phyloP scores from a whole-genome alignment of 75 land plant genomes.

The Chamaecyparis obtusa region DNA sequence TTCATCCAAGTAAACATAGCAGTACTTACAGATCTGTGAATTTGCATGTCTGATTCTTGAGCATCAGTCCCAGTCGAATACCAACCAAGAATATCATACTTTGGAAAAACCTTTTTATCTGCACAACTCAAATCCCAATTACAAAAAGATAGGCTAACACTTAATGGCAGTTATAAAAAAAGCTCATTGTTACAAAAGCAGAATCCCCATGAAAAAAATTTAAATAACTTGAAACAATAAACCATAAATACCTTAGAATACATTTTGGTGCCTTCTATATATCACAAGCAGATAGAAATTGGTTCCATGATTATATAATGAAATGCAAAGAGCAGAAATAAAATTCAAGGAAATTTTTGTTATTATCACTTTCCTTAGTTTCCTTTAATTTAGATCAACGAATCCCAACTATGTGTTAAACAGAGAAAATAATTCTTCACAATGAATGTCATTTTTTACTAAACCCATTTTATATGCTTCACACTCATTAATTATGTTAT shows the following conservation, averaged over 20 bases:
- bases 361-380: not conserved
- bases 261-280: not conserved
- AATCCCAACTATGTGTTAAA: too few species aligned
- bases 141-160: not conserved
- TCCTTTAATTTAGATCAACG: not conserved
- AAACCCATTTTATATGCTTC: not conserved
- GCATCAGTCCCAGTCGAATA: conserved; percentile 93
- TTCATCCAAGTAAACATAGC: not conserved
- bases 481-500: not conserved
- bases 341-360: not conserved
- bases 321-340: not conserved
- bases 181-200: not conserved
- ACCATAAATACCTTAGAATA: not conserved
- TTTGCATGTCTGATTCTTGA: conserved; percentile 86
- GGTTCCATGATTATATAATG: not conserved
- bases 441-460: too few species aligned
- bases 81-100: conserved; percentile 96
- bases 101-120: conserved; percentile 99
- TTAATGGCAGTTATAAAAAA: not conserved
- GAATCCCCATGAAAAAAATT: not conserved
- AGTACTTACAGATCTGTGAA: conserved; percentile 88
- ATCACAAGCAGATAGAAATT: not conserved
- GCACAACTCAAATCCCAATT: conserved; percentile 10
- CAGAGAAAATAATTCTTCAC: not conserved
- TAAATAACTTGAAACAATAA: not conserved